phyloP scores from a whole-genome alignment of 495 filamentous ascomycete species.

The Hypoxylon cercidicola region DNA sequence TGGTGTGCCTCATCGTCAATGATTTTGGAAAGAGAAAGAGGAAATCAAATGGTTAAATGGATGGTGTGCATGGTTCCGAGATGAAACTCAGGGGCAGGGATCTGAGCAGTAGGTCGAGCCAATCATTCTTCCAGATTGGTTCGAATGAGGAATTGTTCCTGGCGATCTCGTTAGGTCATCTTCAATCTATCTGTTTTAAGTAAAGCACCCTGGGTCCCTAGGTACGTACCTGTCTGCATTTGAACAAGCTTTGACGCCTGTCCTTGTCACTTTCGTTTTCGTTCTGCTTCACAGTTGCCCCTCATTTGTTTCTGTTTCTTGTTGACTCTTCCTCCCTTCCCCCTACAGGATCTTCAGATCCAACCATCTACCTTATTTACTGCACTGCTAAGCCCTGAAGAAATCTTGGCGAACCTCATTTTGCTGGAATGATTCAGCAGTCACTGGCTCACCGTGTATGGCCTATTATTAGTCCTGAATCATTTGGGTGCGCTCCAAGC shows the following conservation, averaged over 20 bases:
- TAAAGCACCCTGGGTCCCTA: not conserved
- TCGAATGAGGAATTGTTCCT: conserved; percentile 34
- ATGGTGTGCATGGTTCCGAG: conserved; percentile 33
- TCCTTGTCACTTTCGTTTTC: conserved; percentile 26
- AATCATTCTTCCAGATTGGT: conserved; percentile 15
- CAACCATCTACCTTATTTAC: conserved; percentile 14
- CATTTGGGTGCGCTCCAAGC: not conserved
- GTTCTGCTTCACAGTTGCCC: conserved; percentile 13
- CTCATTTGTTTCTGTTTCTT: conserved; percentile 21
- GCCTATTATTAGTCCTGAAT: conserved; percentile 28
- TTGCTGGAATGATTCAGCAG: conserved; percentile 10
- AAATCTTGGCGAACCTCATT: conserved; percentile 26
- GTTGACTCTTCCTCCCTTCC: not conserved
- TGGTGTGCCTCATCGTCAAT: not conserved
- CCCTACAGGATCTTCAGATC: conserved; percentile 3
- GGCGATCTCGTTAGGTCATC: conserved; percentile 36
- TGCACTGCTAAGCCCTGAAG: conserved; percentile 19
- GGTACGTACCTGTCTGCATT: conserved; percentile 4
- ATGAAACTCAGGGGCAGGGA: conserved; percentile 34
- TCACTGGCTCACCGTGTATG: conserved; percentile 21
- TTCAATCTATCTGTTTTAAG: conserved; percentile 12
- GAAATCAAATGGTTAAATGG: conserved; percentile 32
- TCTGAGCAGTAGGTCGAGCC: conserved; percentile 5
- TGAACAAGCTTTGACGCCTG: conserved; percentile 24
- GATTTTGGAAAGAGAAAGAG: conserved; percentile 1